Evolutionary conservation across 306 rosid genomes (phyloP).

Genomic region (Dalbergia oliveri): DNA sequence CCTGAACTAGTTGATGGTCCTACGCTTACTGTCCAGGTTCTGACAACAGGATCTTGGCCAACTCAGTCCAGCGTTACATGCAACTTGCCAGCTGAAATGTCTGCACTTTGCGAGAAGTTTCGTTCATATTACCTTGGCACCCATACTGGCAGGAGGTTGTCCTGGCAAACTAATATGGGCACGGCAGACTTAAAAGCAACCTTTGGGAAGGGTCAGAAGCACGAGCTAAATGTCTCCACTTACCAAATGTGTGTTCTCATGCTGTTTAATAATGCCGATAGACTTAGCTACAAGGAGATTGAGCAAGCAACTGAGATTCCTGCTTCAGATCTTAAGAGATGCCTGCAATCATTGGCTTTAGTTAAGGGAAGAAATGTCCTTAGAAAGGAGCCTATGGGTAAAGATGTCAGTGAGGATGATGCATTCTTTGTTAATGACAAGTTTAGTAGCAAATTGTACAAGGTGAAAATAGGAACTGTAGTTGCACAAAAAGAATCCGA

Average conservation of each 20-base stretch:
- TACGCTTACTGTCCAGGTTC: conserved; percentile 86
- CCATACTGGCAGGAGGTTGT: conserved; percentile 88
- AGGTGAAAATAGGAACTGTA: conserved; percentile 96
- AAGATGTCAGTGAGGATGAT: conserved; percentile 88
- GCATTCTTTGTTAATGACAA: conserved; percentile 80
- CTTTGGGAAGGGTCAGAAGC: conserved; percentile 96
- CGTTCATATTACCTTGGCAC: conserved; percentile 92
- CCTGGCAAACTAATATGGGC: conserved; percentile 99
- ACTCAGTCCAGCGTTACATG: conserved; percentile 86
- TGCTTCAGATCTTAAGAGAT: conserved; percentile 79
- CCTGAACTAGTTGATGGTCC: conserved; percentile 82
- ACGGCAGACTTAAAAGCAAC: conserved; percentile 86
- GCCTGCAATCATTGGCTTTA: conserved; percentile 92
- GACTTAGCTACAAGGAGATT: conserved; percentile 81
- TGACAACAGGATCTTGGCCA: conserved; percentile 98
- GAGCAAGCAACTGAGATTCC: conserved; percentile 91
- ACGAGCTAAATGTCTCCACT: conserved; percentile 91
- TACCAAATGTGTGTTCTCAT: conserved; percentile 94
- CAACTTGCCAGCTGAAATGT: conserved; percentile 91
- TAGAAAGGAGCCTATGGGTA: conserved; percentile 93
- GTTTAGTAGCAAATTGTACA: conserved; percentile 83
- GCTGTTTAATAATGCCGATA: conserved; percentile 84
- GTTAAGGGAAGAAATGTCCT: conserved; percentile 95
- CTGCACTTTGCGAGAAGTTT: conserved; percentile 84
- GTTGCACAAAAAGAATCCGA: conserved; percentile 94